Conservation (phyloP, 176 grass and related monocot species). For the Puya raimondii region DNA sequence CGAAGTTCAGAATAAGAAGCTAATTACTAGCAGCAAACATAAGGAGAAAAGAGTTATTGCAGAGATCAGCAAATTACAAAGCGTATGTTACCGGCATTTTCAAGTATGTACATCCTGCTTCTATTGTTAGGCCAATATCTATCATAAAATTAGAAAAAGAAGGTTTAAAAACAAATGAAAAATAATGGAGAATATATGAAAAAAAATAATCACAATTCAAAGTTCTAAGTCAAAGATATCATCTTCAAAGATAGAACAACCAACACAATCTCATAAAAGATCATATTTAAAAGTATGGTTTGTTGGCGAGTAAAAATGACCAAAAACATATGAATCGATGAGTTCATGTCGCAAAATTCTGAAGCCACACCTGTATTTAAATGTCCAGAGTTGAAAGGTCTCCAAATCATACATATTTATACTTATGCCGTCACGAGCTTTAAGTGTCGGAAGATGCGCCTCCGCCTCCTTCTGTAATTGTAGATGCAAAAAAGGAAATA, state of each 20-base stretch:
- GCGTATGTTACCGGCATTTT: slow-evolving; percentile 55
- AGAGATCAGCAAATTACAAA: slow-evolving; percentile 1
- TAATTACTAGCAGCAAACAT: slow-evolving; percentile 10
- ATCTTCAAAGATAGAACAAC: background rate
- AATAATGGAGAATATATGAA: slow-evolving; percentile 8
- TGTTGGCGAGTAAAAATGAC: background rate
- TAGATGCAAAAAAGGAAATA: slow-evolving; percentile 10
- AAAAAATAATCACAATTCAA: background rate
- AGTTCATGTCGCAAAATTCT: background rate
- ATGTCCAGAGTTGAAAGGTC: slow-evolving; percentile 67
- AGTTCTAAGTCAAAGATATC: background rate
- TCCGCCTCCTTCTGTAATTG: slow-evolving; percentile 77
- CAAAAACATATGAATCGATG: background rate
- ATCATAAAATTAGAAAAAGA: background rate
- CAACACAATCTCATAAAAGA: background rate
- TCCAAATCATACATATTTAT: slow-evolving; percentile 74
- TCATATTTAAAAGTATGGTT: background rate
- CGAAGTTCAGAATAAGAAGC: background rate
- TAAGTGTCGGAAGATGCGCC: slow-evolving; percentile 55
- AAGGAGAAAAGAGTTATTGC: background rate
- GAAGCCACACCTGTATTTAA: slow-evolving; percentile 64
- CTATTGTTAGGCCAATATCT: slow-evolving; percentile 98
- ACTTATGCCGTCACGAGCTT: slow-evolving; percentile 55
- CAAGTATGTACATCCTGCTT: slow-evolving; percentile 98
- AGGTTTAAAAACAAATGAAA: slow-evolving; percentile 18